These are phyloP conservation scores for Petrea volubilis DNA, from an alignment of 257 asterid genomes.

Conservation along the genomic window DNA sequence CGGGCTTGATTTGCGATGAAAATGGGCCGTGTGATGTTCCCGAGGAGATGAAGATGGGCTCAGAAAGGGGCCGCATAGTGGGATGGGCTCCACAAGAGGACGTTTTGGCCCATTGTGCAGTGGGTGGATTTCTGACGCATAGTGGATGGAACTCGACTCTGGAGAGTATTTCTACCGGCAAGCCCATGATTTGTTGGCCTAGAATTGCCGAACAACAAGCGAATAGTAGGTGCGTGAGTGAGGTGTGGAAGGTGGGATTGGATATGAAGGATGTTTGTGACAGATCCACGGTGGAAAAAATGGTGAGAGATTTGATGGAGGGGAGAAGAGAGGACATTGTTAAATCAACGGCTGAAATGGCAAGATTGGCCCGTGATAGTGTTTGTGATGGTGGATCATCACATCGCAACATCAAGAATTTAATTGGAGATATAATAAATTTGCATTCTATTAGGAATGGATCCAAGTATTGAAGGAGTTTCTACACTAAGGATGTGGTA, in stretches of 20 bases:
- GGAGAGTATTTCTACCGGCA: slow-evolving; percentile 39
- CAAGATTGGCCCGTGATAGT: slow-evolving; percentile 28
- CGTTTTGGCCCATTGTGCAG: slow-evolving; percentile 32
- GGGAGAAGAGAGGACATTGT: slow-evolving; percentile 5
- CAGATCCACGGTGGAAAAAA: slow-evolving; percentile 36
- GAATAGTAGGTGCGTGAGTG: slow-evolving; percentile 45
- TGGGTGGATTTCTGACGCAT: slow-evolving; percentile 45
- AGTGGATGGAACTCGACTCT: slow-evolving; percentile 50
- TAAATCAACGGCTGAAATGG: slow-evolving; percentile 18
- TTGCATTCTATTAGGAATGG: slow-evolving; percentile 1
- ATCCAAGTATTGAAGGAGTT: neutral
- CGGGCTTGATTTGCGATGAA: slow-evolving; percentile 23
- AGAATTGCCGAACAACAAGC: slow-evolving; percentile 31
- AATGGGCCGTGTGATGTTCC: slow-evolving; percentile 20
- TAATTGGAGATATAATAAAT: slow-evolving; percentile 26
- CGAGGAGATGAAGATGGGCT: slow-evolving; percentile 19
- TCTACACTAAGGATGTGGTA: neutral
- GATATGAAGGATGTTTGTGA: slow-evolving; percentile 40
- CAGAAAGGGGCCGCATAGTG: slow-evolving; percentile 28
- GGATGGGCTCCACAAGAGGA: slow-evolving; percentile 48
- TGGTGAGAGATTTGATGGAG: slow-evolving; percentile 42
- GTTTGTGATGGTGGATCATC: slow-evolving; percentile 41
- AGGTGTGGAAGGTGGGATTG: slow-evolving; percentile 37
- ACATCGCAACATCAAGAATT: slow-evolving; percentile 22
- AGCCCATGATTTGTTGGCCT: slow-evolving; percentile 50